Percentiles rank a stretch among this genome's conserved stretches.
Evolutionary conservation across 371 early-diverging fungal genomes (phyloP).

Genomic region (Rhizopus delemar): DNA sequence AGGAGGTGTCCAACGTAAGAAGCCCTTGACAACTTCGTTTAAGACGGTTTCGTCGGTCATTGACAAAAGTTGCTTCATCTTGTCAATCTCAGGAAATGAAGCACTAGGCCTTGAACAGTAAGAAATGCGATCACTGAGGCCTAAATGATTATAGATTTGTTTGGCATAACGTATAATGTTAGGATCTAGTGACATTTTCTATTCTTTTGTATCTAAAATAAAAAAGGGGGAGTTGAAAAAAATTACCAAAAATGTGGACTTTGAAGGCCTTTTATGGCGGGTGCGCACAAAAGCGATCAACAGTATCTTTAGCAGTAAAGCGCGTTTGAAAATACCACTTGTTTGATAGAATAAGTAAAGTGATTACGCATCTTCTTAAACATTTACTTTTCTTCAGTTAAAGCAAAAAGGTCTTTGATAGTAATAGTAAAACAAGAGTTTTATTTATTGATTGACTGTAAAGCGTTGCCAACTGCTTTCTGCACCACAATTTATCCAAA

Average conservation of each 20-base stretch:
- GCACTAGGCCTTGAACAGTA: not conserved
- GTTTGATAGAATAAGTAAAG: no score
- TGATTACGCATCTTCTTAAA: not conserved
- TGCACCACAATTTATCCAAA: conserved; percentile 22
- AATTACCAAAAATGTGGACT: not conserved
- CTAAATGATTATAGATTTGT: conserved; percentile 40
- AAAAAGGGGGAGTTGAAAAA: not conserved
- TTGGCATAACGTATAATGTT: conserved; percentile 26
- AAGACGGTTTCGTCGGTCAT: conserved; percentile 15
- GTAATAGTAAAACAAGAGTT: no score
- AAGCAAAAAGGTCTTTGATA: no score
- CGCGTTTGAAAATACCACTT: not conserved
- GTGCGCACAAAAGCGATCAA: no score
- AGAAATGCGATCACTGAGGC: conserved; percentile 24
- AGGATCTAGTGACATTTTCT: conserved; percentile 4
- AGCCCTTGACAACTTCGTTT: conserved; percentile 17
- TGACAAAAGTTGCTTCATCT: conserved; percentile 30
- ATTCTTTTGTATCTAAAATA: not conserved
- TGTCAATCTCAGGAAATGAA: conserved; percentile 23
- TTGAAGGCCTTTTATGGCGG: no score
- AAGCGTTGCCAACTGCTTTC: conserved; percentile 11
- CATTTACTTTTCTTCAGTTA: no score
- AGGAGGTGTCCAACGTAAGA: conserved; percentile 27
- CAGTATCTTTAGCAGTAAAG: not conserved
- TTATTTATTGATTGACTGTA: conserved; percentile 11